These are phyloP conservation scores for Dothistroma pini DNA, from an alignment of 2,329 filamentous ascomycete species.

Conservation along the genomic window DNA sequence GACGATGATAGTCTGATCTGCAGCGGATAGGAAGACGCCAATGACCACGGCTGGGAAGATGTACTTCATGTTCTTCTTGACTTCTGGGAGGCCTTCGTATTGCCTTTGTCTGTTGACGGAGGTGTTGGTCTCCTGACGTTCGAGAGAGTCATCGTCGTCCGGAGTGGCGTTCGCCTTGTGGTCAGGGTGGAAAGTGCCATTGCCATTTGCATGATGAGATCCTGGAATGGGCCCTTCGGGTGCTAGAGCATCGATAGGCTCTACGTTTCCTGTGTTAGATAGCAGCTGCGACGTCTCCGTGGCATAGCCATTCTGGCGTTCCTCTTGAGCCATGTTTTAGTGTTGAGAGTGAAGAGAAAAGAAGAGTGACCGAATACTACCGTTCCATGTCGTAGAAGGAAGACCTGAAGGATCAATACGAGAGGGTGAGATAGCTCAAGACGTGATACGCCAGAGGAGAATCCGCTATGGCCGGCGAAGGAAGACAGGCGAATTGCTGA, in stretches of 20 bases:
- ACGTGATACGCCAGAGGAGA: neutral
- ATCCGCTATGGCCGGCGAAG: neutral
- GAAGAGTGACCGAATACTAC: neutral
- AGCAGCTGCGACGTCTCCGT: constrained; percentile 31
- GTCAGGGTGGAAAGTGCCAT: constrained; percentile 5
- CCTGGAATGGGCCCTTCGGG: constrained; percentile 19
- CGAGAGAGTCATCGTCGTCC: constrained; percentile 31
- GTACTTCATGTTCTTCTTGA: constrained; percentile 51
- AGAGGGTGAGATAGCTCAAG: neutral
- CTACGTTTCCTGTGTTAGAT: constrained; percentile 20
- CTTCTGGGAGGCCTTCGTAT: constrained; percentile 47
- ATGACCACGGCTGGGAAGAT: constrained; percentile 60
- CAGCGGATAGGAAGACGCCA: constrained; percentile 66
- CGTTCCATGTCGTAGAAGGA: neutral
- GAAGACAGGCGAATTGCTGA: neutral
- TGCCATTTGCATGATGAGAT: constrained; percentile 11
- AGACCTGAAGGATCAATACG: neutral
- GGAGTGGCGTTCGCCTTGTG: neutral
- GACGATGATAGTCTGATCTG: constrained; percentile 74
- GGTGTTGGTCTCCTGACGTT: constrained; percentile 31
- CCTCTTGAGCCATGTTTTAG: constrained; percentile 4
- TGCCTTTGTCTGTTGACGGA: constrained; percentile 33
- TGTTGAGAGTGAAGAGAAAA: neutral
- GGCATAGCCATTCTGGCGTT: constrained; percentile 7
- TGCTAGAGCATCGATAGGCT: constrained; percentile 28